Evolutionary conservation across 352 stramenopile species (phyloP).

Genomic region (Phytophthora citrophthora): DNA sequence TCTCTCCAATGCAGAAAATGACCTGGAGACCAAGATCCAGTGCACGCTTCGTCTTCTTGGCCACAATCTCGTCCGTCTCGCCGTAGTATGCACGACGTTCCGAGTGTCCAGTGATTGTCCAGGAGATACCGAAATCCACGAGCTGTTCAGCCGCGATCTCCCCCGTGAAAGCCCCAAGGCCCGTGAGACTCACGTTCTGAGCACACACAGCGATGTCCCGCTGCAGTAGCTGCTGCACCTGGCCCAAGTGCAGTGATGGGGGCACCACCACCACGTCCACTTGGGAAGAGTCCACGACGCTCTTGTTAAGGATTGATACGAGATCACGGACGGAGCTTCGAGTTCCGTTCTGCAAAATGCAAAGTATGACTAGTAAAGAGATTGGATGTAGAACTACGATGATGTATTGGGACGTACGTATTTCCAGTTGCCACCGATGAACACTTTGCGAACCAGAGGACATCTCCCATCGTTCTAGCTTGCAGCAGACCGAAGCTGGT

Average conservation of each 20-base stretch:
- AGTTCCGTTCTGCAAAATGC: slow-evolving; percentile 57
- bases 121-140: slow-evolving; percentile 79
- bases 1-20: slow-evolving; percentile 98
- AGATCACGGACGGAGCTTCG: slow-evolving; percentile 89
- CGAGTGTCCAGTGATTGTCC: slow-evolving; percentile 92
- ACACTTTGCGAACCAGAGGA: slow-evolving; percentile 79
- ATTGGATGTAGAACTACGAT: background rate
- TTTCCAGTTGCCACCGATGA: slow-evolving; percentile 97
- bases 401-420: slow-evolving; percentile 58
- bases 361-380: background rate
- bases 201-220: slow-evolving; percentile 71
- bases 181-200: slow-evolving; percentile 87
- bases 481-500: too few relatives aligned
- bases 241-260: slow-evolving; percentile 69
- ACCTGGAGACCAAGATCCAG: slow-evolving; percentile 90
- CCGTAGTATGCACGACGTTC: slow-evolving; percentile 92
- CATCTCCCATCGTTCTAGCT: too few relatives aligned
- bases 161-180: slow-evolving; percentile 93
- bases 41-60: slow-evolving; percentile 93
- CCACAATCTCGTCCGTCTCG: slow-evolving; percentile 94
- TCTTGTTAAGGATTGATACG: slow-evolving; percentile 85
- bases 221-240: slow-evolving; percentile 60
- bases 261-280: slow-evolving; percentile 86
- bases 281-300: slow-evolving; percentile 57
- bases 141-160: slow-evolving; percentile 92